A percentile compares a stretch with the other conserved stretches of the same genome.
phyloP scores from a whole-genome alignment of 176 grass and related monocot species.

The Zea mays region Zm-B73-REFERENCE-NAM-5.0 NC_050097.1:86125001-86125500 shows the following conservation, averaged over 20 bases:
- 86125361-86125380: slow-evolving; percentile 76
- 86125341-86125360: slow-evolving; percentile 73
- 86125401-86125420: slow-evolving; percentile 80
- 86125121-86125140: neutral
- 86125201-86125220: slow-evolving; percentile 96
- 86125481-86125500: slow-evolving; percentile 62
- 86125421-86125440: slow-evolving; percentile 84
- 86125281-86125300: slow-evolving; percentile 72
- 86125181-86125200: slow-evolving; percentile 75
- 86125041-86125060: neutral
- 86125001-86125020: neutral
- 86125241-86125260: slow-evolving; percentile 80
- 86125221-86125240: slow-evolving; percentile 82
- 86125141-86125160: slow-evolving; percentile 24
- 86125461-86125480: slow-evolving; percentile 73
- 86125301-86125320: slow-evolving; percentile 71
- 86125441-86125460: slow-evolving; percentile 66
- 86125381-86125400: slow-evolving; percentile 65
- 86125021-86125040: slow-evolving; percentile 14
- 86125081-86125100: neutral
- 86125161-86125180: slow-evolving; percentile 10
- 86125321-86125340: slow-evolving; percentile 89
- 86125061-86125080: neutral
- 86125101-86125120: neutral
- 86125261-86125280: slow-evolving; percentile 80